Percentiles rank a stretch among this genome's conserved stretches.
These are phyloP conservation scores for Ciborinia camelliae DNA, from an alignment of 2,329 filamentous ascomycete genomes.

Conservation along the genomic window DNA sequence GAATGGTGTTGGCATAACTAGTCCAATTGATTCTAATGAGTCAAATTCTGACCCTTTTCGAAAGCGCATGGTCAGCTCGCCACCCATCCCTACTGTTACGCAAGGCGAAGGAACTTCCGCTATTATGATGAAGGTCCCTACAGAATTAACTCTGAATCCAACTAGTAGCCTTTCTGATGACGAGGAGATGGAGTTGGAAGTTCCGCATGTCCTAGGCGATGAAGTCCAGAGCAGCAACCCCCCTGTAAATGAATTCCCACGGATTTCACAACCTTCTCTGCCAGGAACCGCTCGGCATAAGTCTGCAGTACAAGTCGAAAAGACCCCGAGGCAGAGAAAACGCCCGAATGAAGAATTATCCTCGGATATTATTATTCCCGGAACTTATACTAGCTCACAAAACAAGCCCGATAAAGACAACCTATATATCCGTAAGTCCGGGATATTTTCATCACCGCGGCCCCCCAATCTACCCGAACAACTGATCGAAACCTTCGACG, in stretches of 20 bases:
- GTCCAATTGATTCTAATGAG: not conserved
- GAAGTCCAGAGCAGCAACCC: conserved; percentile 20
- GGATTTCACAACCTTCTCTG: conserved; percentile 21
- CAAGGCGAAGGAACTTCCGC: not conserved
- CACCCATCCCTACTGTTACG: not conserved
- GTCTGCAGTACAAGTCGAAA: conserved; percentile 30
- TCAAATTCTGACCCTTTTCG: not conserved
- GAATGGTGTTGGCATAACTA: not conserved
- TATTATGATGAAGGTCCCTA: not conserved
- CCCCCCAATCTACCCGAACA: not conserved
- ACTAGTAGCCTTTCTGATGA: conserved; percentile 24
- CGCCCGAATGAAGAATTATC: conserved; percentile 13
- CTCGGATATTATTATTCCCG: conserved; percentile 26
- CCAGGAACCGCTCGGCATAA: conserved; percentile 22
- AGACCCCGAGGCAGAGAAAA: conserved; percentile 21
- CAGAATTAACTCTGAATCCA: not conserved
- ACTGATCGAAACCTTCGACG: not conserved
- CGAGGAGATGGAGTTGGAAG: conserved; percentile 30
- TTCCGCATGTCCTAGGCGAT: conserved; percentile 31
- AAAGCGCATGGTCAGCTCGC: not conserved
- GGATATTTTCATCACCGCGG: not conserved
- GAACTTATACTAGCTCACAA: conserved; percentile 23
- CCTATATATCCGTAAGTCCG: not conserved
- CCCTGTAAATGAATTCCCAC: not conserved
- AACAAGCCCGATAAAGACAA: not conserved